Evolutionary conservation across 495 filamentous ascomycete genomes (phyloP).

Genomic region (Aspergillus incahuasiensis): DNA sequence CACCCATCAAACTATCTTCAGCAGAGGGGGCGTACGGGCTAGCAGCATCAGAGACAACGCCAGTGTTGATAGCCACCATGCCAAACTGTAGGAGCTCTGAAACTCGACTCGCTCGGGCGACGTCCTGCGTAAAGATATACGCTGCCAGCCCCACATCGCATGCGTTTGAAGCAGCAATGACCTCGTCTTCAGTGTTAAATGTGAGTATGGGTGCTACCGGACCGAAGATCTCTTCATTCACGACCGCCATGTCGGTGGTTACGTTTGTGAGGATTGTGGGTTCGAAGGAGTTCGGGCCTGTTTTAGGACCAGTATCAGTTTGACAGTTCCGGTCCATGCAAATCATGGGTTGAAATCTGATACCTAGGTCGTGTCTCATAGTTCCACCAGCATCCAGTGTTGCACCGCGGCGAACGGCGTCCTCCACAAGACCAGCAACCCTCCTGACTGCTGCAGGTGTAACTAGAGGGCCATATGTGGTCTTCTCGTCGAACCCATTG

Average conservation of each 20-base stretch:
- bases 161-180: slow-evolving; percentile 22
- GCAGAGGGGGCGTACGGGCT: not conserved
- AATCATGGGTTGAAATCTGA: no score
- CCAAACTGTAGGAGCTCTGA: slow-evolving; percentile 22
- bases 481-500: slow-evolving; percentile 55
- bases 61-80: slow-evolving; percentile 34
- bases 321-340: slow-evolving; percentile 45
- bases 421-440: slow-evolving; percentile 63
- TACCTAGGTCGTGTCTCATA: no score
- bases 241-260: slow-evolving; percentile 40
- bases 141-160: slow-evolving; percentile 28
- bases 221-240: slow-evolving; percentile 29
- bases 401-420: slow-evolving; percentile 53
- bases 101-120: slow-evolving; percentile 20
- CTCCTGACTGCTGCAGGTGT: slow-evolving; percentile 65
- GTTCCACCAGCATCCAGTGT: not conserved
- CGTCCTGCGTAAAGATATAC: slow-evolving; percentile 26
- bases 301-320: not conserved
- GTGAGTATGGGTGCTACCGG: slow-evolving; percentile 22
- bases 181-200: slow-evolving; percentile 28
- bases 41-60: not conserved
- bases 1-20: not conserved
- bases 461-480: slow-evolving; percentile 73
- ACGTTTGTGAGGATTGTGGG: slow-evolving; percentile 66
- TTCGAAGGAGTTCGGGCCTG: slow-evolving; percentile 54